A percentile compares a stretch with the other conserved stretches of the same genome.
Conservation (phyloP, 495 filamentous ascomycete genomes). For the Paragyromitra xinjiangensis region DNA sequence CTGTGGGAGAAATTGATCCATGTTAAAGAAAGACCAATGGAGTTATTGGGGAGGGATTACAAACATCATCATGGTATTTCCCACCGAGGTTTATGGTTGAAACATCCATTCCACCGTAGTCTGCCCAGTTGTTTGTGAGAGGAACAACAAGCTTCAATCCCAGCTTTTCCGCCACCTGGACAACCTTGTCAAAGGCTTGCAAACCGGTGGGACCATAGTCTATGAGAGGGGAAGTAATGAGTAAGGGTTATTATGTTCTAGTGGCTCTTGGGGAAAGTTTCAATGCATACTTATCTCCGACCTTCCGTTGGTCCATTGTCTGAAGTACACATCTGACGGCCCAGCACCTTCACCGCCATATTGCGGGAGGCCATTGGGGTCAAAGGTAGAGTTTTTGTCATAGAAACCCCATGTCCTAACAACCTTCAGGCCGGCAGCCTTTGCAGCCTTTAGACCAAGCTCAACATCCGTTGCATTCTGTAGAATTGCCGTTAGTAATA, state of each 20-base stretch:
- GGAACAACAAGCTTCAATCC: slow-evolving; percentile 66
- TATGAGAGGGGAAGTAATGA: neutral
- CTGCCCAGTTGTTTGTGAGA: slow-evolving; percentile 70
- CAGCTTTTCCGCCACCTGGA: slow-evolving; percentile 65
- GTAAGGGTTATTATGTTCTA: neutral
- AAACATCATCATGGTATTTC: slow-evolving; percentile 61
- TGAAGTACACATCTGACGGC: slow-evolving; percentile 65
- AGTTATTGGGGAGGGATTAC: neutral
- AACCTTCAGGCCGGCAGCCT: slow-evolving; percentile 69
- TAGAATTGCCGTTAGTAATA: slow-evolving; percentile 32
- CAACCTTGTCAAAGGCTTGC: slow-evolving; percentile 68
- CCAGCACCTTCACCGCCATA: slow-evolving; percentile 65
- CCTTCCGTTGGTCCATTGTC: slow-evolving; percentile 58
- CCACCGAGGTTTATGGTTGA: slow-evolving; percentile 62
- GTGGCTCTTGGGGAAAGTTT: neutral
- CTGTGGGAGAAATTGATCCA: slow-evolving; percentile 35
- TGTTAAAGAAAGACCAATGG: neutral
- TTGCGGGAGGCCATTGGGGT: slow-evolving; percentile 57
- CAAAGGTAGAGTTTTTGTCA: slow-evolving; percentile 67
- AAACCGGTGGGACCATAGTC: slow-evolving; percentile 65
- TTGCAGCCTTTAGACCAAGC: slow-evolving; percentile 65
- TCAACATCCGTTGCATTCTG: slow-evolving; percentile 70
- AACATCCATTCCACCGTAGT: slow-evolving; percentile 71
- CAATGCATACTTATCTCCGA: slow-evolving; percentile 58
- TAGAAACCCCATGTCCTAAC: slow-evolving; percentile 74